phyloP scores from a whole-genome alignment of 139 green algal genomes.

The Pseudopediastrum boryanum region DNA sequence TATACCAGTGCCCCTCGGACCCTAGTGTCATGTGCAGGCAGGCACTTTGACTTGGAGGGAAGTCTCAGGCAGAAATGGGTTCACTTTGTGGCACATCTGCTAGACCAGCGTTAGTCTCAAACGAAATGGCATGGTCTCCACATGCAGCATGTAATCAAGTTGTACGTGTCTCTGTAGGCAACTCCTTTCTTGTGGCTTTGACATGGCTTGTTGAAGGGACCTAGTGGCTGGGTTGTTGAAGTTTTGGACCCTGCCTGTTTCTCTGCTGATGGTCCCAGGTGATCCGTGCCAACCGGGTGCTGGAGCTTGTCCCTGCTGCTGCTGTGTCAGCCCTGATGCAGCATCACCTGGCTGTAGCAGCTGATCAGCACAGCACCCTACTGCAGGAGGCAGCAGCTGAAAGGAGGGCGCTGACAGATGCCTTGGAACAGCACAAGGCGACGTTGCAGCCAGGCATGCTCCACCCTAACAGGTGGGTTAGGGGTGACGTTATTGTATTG shows the following conservation, averaged over 20 bases:
- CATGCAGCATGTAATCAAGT: background rate
- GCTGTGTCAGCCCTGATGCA: slow-evolving; percentile 27
- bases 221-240: background rate
- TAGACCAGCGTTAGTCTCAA: background rate
- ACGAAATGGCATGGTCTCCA: background rate
- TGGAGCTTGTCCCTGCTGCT: slow-evolving; percentile 56
- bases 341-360: slow-evolving; percentile 39
- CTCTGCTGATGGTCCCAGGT: too few species aligned
- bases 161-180: background rate
- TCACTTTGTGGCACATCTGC: too few species aligned
- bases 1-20: too few species aligned
- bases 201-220: background rate
- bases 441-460: slow-evolving; percentile 41
- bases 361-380: slow-evolving; percentile 19
- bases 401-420: slow-evolving; percentile 33
- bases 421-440: slow-evolving; percentile 40
- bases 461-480: slow-evolving; percentile 40
- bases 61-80: too few species aligned
- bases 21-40: too few species aligned
- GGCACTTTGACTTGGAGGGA: too few species aligned
- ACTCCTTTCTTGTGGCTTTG: background rate
- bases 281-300: slow-evolving; percentile 45
- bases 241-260: too few species aligned
- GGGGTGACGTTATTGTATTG: background rate
- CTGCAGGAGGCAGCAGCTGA: background rate